Conservation (phyloP, 108 stramenopile species). For the Fistulifera pelliculosa region DNA sequence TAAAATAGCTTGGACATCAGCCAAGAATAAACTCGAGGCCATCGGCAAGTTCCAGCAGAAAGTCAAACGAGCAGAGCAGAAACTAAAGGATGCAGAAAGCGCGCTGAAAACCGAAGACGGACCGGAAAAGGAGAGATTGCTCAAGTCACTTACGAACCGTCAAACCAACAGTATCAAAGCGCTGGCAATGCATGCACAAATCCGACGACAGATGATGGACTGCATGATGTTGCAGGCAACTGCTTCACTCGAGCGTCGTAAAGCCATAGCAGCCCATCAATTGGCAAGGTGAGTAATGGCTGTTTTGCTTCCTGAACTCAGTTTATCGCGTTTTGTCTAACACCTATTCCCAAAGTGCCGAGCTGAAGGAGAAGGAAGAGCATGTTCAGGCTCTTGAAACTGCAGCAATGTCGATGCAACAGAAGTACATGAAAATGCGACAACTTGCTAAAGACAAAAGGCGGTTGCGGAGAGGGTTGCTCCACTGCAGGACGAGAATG, state of each 20-base stretch:
- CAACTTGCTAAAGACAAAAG: not conserved
- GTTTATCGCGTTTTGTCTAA: too few species aligned
- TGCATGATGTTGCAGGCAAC: slow-evolving; percentile 29
- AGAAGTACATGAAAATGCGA: slow-evolving; percentile 8
- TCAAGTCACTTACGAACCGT: slow-evolving; percentile 36
- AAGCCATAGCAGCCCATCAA: slow-evolving; percentile 26
- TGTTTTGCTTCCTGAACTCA: too few species aligned
- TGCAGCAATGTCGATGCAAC: not conserved
- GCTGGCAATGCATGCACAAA: slow-evolving; percentile 35
- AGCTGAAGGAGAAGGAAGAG: slow-evolving; percentile 10
- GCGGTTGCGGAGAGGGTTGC: slow-evolving; percentile 18
- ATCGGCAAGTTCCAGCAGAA: slow-evolving; percentile 24
- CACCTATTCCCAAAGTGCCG: too few species aligned
- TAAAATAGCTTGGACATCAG: slow-evolving; percentile 16
- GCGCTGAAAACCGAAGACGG: slow-evolving; percentile 41
- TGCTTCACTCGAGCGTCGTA: slow-evolving; percentile 42
- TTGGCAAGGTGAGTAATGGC: slow-evolving; percentile 42
- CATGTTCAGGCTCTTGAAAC: slow-evolving; percentile 4
- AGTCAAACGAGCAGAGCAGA: slow-evolving; percentile 34
- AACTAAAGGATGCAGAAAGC: slow-evolving; percentile 45
- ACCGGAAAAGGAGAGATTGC: slow-evolving; percentile 39
- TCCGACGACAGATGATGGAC: slow-evolving; percentile 44
- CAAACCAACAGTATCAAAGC: slow-evolving; percentile 25
- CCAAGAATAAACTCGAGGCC: slow-evolving; percentile 22
- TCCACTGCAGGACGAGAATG: slow-evolving; percentile 36